Conservation (phyloP, 257 asterid species). For the Agastache rugosa region DNA sequence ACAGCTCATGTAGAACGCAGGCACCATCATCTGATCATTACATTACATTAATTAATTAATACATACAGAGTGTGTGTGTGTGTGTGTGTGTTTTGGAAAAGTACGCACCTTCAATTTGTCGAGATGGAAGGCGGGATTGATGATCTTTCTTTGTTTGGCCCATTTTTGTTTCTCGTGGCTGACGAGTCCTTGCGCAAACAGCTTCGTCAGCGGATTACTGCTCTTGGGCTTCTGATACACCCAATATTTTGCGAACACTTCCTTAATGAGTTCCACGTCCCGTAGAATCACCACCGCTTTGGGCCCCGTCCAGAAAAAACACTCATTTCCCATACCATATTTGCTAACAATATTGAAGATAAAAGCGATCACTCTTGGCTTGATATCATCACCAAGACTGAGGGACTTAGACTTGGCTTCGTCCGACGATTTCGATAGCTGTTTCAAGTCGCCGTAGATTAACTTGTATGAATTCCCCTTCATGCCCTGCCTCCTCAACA, state of each 20-base stretch:
- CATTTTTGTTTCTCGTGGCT: conserved; percentile 38
- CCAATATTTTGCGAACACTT: not conserved
- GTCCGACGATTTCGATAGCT: not conserved
- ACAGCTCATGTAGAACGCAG: conserved; percentile 47
- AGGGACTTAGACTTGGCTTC: conserved; percentile 43
- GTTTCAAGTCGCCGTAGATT: conserved; percentile 53
- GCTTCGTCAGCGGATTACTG: conserved; percentile 43
- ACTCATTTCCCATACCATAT: conserved; percentile 43
- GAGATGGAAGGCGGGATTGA: conserved; percentile 56
- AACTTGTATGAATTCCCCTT: conserved; percentile 48
- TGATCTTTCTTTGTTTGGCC: conserved; percentile 18
- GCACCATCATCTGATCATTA: conserved; percentile 47
- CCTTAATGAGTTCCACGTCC: not conserved
- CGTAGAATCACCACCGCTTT: not conserved
- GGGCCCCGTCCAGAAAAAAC: conserved; percentile 51
- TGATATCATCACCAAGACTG: conserved; percentile 43
- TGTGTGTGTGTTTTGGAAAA: no score
- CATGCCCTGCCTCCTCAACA: conserved; percentile 51
- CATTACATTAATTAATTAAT: no score
- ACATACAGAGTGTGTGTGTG: no score
- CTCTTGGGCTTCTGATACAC: conserved; percentile 27
- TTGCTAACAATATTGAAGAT: conserved; percentile 21
- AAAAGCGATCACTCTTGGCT: conserved; percentile 36
- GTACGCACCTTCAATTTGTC: conserved; percentile 61
- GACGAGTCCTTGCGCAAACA: conserved; percentile 44